These are phyloP conservation scores for Singerocomus inundabilis DNA, from an alignment of 1,284 basidiomycete genomes.

Conservation along the genomic window DNA sequence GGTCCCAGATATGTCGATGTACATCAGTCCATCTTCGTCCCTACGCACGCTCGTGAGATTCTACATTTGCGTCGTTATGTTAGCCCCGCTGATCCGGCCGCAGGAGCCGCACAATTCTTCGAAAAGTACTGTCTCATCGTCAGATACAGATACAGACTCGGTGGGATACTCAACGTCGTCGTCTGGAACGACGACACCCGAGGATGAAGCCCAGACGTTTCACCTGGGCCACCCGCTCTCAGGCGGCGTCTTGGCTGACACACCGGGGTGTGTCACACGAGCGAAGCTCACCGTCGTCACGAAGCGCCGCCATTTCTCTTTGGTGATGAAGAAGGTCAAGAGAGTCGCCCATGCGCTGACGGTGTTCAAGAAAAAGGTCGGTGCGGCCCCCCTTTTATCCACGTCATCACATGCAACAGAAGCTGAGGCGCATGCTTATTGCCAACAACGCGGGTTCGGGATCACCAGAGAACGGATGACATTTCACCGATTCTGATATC, in stretches of 20 bases:
- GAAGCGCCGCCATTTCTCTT: conserved; percentile 17
- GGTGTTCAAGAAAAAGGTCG: conserved; percentile 28
- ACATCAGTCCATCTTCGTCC: conserved; percentile 14
- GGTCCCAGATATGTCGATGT: conserved; percentile 11
- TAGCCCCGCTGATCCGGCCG: conserved; percentile 2
- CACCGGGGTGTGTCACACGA: not conserved
- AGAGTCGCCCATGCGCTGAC: conserved; percentile 17
- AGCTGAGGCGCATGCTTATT: too few relatives aligned
- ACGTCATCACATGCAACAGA: too few relatives aligned
- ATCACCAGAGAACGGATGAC: conserved; percentile 23
- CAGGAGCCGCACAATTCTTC: conserved; percentile 20
- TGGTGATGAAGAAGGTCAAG: conserved; percentile 25
- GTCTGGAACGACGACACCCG: conserved; percentile 33
- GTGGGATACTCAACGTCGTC: conserved; percentile 27
- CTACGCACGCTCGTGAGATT: conserved; percentile 17
- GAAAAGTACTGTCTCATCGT: conserved; percentile 19
- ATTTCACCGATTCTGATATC: conserved; percentile 25
- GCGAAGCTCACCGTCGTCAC: conserved; percentile 12
- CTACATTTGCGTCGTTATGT: not conserved
- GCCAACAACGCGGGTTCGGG: too few relatives aligned
- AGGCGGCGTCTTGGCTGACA: conserved; percentile 8
- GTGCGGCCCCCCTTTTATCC: not conserved
- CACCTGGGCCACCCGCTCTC: conserved; percentile 17
- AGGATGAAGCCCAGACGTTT: conserved; percentile 29
- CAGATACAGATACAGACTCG: conserved; percentile 27